A percentile compares a stretch with the other conserved stretches of the same genome.
Evolutionary conservation across 2,329 filamentous ascomycete genomes (phyloP).

Genomic region (Arthrobotrys megalospora): DNA sequence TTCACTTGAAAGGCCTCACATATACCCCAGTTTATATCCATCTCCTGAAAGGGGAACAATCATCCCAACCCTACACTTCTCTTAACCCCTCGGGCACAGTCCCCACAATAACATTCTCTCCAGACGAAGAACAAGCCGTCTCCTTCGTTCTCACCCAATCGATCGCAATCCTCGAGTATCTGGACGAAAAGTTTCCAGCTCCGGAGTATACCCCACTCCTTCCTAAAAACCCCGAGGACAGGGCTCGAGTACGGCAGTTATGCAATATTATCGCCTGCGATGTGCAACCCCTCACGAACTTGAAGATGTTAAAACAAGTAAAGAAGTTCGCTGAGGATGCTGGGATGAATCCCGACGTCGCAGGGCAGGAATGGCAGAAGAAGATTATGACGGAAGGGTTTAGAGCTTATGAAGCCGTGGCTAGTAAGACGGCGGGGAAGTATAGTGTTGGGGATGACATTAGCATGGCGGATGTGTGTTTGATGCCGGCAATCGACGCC

Average conservation of each 20-base stretch:
- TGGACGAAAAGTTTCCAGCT: slow-evolving; percentile 72
- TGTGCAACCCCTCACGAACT: slow-evolving; percentile 75
- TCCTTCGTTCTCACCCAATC: slow-evolving; percentile 72
- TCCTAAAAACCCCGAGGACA: slow-evolving; percentile 67
- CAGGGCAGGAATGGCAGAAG: slow-evolving; percentile 69
- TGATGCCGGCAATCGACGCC: slow-evolving; percentile 74
- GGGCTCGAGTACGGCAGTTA: slow-evolving; percentile 73
- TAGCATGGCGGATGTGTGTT: slow-evolving; percentile 74
- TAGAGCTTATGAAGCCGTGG: slow-evolving; percentile 72
- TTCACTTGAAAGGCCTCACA: slow-evolving; percentile 72
- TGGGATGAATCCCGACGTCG: slow-evolving; percentile 62
- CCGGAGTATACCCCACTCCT: slow-evolving; percentile 68
- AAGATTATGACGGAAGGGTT: slow-evolving; percentile 72
- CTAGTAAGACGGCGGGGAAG: slow-evolving; percentile 67
- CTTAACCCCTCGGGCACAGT: slow-evolving; percentile 73
- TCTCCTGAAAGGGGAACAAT: slow-evolving; percentile 73
- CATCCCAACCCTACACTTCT: slow-evolving; percentile 68
- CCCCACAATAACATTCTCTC: slow-evolving; percentile 71
- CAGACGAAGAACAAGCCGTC: slow-evolving; percentile 59
- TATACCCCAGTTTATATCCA: slow-evolving; percentile 71
- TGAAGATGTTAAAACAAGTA: slow-evolving; percentile 72
- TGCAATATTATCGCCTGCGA: slow-evolving; percentile 73
- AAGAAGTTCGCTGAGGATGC: slow-evolving; percentile 69
- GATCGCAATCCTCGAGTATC: slow-evolving; percentile 75
- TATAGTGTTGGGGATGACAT: slow-evolving; percentile 74